Base-by-base conservation (phyloP, 768 basidiomycete species). In the Dendrothele bispora region DNA sequence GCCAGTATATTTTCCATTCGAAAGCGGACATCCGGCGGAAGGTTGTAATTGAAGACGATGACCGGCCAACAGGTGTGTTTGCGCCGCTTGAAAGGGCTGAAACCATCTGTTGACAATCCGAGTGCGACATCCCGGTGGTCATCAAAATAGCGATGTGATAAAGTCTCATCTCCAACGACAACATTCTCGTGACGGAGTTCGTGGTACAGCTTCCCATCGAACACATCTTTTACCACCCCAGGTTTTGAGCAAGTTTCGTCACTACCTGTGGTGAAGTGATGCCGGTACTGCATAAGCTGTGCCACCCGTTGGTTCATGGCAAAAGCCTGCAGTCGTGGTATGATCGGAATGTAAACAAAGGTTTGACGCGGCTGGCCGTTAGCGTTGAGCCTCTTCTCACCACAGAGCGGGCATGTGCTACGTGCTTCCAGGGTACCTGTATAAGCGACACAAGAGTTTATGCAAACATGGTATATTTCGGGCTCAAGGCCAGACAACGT, bases 41-140 rank as follows among this genome's bases (percentile, higher is more conserved):
- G 52, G 37, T 71, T 73, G 54, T 59, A 64, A 50, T 69, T 69
- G 50, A 62, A 58, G 0, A 65, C 15, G n/a, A 72, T 37, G 3
- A 72, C 34, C 1, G 67, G 71, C 55, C 68, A 72, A 8, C 55
- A 54, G 0, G 64, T 63, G 6, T 50, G 47, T 1, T 43, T 50
- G 0, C 54, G 51, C 4, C 60, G 50, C 28, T 56, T 55, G 26
- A 43, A 39, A 18, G 45, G 45, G 18, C n/a, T 15, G 21, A 47
- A 47, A 2, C 38, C 45, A 8, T 47, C 45, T 17, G 45, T 47
- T 2, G 35, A 47, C 8, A 47, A 21, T 15, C 39, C 45, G 21
- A 47, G 36, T 18, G 45, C 45, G 27, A 47, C 26, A 24, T 47
- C 45, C 20, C 45, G 45, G 3, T 11, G 4, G 29, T 30, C 21